These are phyloP conservation scores for Debaryomyces coudertii DNA, from an alignment of 1,139 yeast species.

Conservation along the genomic window DNA sequence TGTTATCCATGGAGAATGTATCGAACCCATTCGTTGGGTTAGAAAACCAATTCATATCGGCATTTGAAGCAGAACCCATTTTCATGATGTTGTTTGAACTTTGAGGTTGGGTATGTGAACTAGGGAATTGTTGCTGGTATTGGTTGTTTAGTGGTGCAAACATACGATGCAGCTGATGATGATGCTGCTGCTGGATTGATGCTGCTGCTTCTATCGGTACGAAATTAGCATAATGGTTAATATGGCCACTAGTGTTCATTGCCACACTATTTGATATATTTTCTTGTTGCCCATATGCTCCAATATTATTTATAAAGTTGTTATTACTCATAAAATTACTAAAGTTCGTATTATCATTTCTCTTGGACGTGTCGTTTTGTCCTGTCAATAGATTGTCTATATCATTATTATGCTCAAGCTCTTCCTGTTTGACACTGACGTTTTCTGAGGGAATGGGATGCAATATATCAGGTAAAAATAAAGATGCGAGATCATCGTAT, in stretches of 20 bases:
- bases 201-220: conserved; percentile 22
- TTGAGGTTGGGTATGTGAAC: conserved; percentile 14
- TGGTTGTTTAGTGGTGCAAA: conserved; percentile 11
- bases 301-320: conserved; percentile 6
- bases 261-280: background rate
- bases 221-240: conserved; percentile 22
- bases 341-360: conserved; percentile 13
- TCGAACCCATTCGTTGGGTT: background rate
- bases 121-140: conserved; percentile 14
- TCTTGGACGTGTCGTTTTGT: conserved; percentile 8
- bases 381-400: background rate
- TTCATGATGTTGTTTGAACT: conserved; percentile 10
- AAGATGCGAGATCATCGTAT: conserved; percentile 46
- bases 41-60: conserved; percentile 4
- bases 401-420: conserved; percentile 17
- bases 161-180: conserved; percentile 17
- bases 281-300: background rate
- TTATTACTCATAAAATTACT: conserved; percentile 6
- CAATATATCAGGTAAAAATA: conserved; percentile 47
- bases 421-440: conserved; percentile 25
- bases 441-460: conserved; percentile 24
- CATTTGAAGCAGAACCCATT: conserved; percentile 5
- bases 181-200: conserved; percentile 12
- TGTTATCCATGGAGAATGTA: background rate
- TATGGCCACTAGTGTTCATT: conserved; percentile 12